Percentiles rank a stretch among this genome's conserved stretches.
Conservation (phyloP, 2,329 filamentous ascomycete genomes). For the Fusarium globosum region DNA sequence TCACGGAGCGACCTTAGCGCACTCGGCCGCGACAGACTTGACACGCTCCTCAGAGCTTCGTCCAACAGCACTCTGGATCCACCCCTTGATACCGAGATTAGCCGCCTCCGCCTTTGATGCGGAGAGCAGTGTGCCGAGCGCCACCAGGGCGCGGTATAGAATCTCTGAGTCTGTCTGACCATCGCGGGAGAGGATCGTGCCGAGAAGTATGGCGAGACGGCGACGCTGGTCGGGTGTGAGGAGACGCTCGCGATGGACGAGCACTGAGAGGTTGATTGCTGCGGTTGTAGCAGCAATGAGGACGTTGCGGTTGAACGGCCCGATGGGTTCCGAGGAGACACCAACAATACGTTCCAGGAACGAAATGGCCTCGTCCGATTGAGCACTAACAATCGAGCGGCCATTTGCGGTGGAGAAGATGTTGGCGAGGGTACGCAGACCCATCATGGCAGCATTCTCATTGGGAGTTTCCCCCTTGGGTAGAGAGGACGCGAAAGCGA, state of each 20-base stretch:
- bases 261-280: slow-evolving; percentile 85
- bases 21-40: slow-evolving; percentile 45
- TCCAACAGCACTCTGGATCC: slow-evolving; percentile 57
- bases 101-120: slow-evolving; percentile 58
- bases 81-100: slow-evolving; percentile 54
- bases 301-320: slow-evolving; percentile 77
- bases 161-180: slow-evolving; percentile 81
- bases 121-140: slow-evolving; percentile 78
- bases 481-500: slow-evolving; percentile 55
- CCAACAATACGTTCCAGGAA: slow-evolving; percentile 73
- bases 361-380: slow-evolving; percentile 67
- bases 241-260: slow-evolving; percentile 64
- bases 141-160: slow-evolving; percentile 83
- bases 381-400: slow-evolving; percentile 70
- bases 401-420: slow-evolving; percentile 82
- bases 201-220: slow-evolving; percentile 69
- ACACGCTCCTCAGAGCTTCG: slow-evolving; percentile 59
- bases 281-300: slow-evolving; percentile 84
- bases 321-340: slow-evolving; percentile 60
- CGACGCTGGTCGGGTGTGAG: slow-evolving; percentile 49
- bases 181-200: slow-evolving; percentile 66
- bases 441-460: slow-evolving; percentile 89
- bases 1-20: slow-evolving; percentile 31
- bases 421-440: slow-evolving; percentile 83
- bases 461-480: slow-evolving; percentile 66